A percentile compares a stretch with the other conserved stretches of the same genome.
Evolutionary conservation across 1,284 basidiomycete genomes (phyloP).

Genomic region (Moesziomyces aphidis): DNA sequence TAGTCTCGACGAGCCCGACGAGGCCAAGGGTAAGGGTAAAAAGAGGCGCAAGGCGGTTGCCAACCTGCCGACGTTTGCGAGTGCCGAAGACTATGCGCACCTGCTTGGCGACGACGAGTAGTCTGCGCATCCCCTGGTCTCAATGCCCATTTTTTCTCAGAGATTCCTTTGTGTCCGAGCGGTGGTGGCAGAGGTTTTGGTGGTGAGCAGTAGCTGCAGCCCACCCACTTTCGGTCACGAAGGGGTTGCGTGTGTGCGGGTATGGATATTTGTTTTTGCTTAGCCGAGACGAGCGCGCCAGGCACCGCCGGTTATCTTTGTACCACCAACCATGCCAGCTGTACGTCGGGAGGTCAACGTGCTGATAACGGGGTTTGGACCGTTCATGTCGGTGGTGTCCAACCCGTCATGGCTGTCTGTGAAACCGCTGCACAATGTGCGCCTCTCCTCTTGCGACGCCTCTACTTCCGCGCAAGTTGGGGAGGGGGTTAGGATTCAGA

Average conservation of each 20-base stretch:
- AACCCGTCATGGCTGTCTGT: conserved; percentile 55
- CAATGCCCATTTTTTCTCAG: too few relatives aligned
- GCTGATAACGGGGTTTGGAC: conserved; percentile 49
- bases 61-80: conserved; percentile 84
- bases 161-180: too few relatives aligned
- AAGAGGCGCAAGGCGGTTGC: conserved; percentile 77
- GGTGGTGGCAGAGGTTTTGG: too few relatives aligned
- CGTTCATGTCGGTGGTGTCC: conserved; percentile 29
- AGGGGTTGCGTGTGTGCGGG: too few relatives aligned
- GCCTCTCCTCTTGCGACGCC: neutral
- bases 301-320: too few relatives aligned
- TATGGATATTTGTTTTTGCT: too few relatives aligned
- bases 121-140: too few relatives aligned
- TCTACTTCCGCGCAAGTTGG: too few relatives aligned
- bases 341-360: conserved; percentile 17
- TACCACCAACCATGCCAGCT: neutral
- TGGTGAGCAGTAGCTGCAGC: too few relatives aligned
- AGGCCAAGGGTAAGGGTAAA: conserved; percentile 54
- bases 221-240: too few relatives aligned
- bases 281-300: too few relatives aligned
- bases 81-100: conserved; percentile 93
- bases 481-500: conserved; percentile 28
- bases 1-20: neutral
- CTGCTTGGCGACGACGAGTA: conserved; percentile 77
- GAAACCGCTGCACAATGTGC: conserved; percentile 22